phyloP scores from a whole-genome alignment of 345 rosid genomes.

The Lepidium aucheri region DNA sequence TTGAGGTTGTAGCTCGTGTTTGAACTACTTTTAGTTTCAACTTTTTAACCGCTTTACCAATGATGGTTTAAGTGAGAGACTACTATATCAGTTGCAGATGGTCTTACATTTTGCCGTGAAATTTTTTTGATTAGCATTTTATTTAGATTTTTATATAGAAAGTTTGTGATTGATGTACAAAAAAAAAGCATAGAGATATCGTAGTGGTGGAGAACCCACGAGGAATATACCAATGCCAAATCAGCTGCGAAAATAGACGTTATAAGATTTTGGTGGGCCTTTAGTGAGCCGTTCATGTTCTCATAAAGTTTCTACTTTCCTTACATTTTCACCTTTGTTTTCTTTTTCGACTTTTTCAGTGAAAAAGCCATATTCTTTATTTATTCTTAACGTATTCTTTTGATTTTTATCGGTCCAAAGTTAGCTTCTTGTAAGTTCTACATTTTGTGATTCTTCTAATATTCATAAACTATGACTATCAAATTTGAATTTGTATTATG shows the following conservation, averaged over 20 bases:
- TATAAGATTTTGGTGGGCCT: slow-evolving; percentile 3
- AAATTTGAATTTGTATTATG: neutral
- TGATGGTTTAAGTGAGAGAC: no score
- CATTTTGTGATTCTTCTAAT: neutral
- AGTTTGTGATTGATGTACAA: no score
- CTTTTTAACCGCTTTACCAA: no score
- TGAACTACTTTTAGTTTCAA: no score
- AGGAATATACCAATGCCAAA: slow-evolving; percentile 17
- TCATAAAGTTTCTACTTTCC: neutral
- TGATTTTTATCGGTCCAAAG: no score
- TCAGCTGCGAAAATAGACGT: slow-evolving; percentile 5
- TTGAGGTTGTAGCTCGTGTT: no score
- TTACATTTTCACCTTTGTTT: neutral
- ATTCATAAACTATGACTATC: neutral
- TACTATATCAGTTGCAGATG: no score
- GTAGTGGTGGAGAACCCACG: neutral
- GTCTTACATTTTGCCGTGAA: no score
- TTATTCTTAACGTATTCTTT: no score
- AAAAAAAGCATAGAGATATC: neutral
- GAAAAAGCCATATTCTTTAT: neutral
- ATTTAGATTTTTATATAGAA: no score
- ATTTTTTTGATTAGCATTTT: no score
- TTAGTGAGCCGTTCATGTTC: slow-evolving; percentile 7
- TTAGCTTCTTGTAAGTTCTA: neutral
- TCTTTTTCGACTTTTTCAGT: neutral